phyloP scores from a whole-genome alignment of 2,329 filamentous ascomycete species.

The Calonectria pseudoturangicola region DNA sequence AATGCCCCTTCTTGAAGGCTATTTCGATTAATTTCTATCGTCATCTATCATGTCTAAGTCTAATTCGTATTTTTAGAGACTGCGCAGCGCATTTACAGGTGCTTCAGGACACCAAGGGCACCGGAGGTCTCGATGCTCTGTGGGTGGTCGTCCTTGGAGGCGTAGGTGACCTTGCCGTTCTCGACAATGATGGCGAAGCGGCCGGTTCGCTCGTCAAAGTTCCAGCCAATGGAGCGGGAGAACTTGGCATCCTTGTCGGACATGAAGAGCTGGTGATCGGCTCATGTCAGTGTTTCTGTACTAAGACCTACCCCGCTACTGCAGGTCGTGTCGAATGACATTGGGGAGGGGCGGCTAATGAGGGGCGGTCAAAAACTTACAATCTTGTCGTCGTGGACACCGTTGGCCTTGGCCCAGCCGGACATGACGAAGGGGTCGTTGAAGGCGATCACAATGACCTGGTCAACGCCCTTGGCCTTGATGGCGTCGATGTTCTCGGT shows the following conservation, averaged over 20 bases:
- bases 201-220: slow-evolving; percentile 82
- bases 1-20: slow-evolving; percentile 36
- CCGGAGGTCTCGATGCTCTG: slow-evolving; percentile 68
- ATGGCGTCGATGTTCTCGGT: slow-evolving; percentile 82
- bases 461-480: slow-evolving; percentile 87
- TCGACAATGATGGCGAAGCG: slow-evolving; percentile 89
- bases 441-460: slow-evolving; percentile 86
- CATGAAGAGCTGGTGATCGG: slow-evolving; percentile 79
- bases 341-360: not conserved
- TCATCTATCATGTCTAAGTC: slow-evolving; percentile 47
- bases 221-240: slow-evolving; percentile 87
- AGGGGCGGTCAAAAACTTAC: slow-evolving; percentile 60
- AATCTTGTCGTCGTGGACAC: slow-evolving; percentile 80
- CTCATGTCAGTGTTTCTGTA: slow-evolving; percentile 26
- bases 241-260: slow-evolving; percentile 82
- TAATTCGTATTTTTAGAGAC: slow-evolving; percentile 26
- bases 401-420: slow-evolving; percentile 93
- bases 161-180: slow-evolving; percentile 88
- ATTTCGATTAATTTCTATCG: slow-evolving; percentile 43
- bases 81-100: slow-evolving; percentile 64
- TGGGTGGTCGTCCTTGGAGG: slow-evolving; percentile 79
- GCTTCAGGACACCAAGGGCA: slow-evolving; percentile 72
- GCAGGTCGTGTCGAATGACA: slow-evolving; percentile 21
- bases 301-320: slow-evolving; percentile 19
- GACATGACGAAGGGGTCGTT: slow-evolving; percentile 93